Conservation (phyloP, 2,329 filamentous ascomycete genomes). For the Aspergillus caelatus region DNA sequence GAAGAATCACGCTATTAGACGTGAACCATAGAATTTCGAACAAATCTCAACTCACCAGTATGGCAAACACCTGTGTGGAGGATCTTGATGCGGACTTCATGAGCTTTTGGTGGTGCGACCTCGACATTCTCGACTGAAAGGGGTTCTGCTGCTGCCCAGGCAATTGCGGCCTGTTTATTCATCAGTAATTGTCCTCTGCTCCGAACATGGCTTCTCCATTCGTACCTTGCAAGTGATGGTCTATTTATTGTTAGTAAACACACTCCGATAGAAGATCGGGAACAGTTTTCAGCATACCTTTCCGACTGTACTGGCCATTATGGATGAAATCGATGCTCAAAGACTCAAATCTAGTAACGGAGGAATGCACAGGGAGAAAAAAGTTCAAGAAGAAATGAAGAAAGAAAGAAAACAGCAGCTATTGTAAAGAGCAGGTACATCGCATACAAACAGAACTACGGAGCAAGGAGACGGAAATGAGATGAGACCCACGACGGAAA, state of each 20-base stretch:
- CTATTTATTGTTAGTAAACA: conserved; percentile 52
- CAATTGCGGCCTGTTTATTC: conserved; percentile 71
- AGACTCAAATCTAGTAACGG: background rate
- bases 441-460: background rate
- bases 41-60: conserved; percentile 64
- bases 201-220: background rate
- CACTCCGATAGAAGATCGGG: background rate
- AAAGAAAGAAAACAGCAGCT: background rate
- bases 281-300: background rate
- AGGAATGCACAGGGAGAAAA: background rate
- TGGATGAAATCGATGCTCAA: too few species aligned
- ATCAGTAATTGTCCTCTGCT: background rate
- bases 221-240: conserved; percentile 87
- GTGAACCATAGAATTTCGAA: background rate
- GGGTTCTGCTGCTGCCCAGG: conserved; percentile 93
- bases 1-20: background rate
- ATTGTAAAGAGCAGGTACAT: background rate
- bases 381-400: background rate
- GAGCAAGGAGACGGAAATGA: background rate
- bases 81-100: conserved; percentile 96
- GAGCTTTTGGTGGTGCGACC: conserved; percentile 81
- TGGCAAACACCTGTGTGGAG: conserved; percentile 99
- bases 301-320: conserved; percentile 8
- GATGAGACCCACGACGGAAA: background rate
- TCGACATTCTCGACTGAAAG: conserved; percentile 90